These are phyloP conservation scores for Coemansia guatemalensis DNA, from an alignment of 192 early-diverging fungal genomes.

Conservation along the genomic window DNA sequence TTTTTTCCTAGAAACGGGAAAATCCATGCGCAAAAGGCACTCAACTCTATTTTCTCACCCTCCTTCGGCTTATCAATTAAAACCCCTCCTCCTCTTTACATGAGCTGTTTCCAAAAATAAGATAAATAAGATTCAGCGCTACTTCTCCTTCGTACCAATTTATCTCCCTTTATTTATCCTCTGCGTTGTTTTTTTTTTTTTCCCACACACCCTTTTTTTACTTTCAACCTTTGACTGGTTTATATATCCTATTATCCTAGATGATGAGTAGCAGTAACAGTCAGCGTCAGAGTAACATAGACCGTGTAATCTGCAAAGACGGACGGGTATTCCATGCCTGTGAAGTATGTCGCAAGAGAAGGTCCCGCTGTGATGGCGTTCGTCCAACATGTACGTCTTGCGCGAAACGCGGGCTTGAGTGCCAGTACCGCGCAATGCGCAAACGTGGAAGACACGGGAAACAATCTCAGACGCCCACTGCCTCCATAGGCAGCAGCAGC, in stretches of 20 bases:
- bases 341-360: constrained; percentile 45
- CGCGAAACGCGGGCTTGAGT: constrained; percentile 33
- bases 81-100: no score
- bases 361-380: constrained; percentile 45
- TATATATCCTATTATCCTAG: constrained; percentile 4
- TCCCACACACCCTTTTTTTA: constrained; percentile 7
- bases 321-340: constrained; percentile 53
- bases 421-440: constrained; percentile 53
- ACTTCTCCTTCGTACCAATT: not conserved
- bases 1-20: no score
- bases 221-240: no score
- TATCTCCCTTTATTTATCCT: not conserved
- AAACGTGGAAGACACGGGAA: constrained; percentile 53
- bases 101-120: no score
- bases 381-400: constrained; percentile 47
- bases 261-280: constrained; percentile 3
- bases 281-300: constrained; percentile 4
- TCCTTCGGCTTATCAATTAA: no score
- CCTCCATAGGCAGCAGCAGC: not conserved
- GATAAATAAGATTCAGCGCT: not conserved
- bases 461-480: not conserved
- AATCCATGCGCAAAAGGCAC: no score
- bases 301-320: constrained; percentile 49
- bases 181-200: not conserved
- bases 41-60: no score